phyloP scores from a whole-genome alignment of 2,329 filamentous ascomycete species.

The Remersonia thermophila region DNA sequence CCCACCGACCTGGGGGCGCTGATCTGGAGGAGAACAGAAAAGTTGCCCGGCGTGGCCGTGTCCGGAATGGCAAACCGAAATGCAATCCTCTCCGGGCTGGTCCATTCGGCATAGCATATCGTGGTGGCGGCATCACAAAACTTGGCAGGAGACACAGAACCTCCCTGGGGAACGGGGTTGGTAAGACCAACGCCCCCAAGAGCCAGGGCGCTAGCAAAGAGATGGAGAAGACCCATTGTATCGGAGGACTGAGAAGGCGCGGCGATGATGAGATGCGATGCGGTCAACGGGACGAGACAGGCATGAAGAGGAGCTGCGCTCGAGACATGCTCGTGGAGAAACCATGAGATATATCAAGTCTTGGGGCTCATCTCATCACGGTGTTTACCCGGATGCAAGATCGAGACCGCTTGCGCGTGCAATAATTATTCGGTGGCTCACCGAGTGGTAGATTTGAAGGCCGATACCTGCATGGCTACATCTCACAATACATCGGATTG shows the following conservation, averaged over 20 bases:
- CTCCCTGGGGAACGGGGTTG: conserved; percentile 12
- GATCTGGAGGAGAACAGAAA: conserved; percentile 27
- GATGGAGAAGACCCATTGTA: conserved; percentile 17
- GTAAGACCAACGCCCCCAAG: conserved; percentile 9
- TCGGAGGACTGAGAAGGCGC: neutral
- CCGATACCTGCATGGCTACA: too few relatives aligned
- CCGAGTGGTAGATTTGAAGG: too few relatives aligned
- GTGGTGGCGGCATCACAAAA: conserved; percentile 19
- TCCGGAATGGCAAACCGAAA: conserved; percentile 22
- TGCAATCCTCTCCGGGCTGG: conserved; percentile 16
- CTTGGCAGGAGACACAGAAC: conserved; percentile 13
- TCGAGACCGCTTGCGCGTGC: too few relatives aligned
- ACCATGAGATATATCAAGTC: too few relatives aligned
- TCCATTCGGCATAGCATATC: conserved; percentile 22
- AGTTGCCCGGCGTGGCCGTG: conserved; percentile 21
- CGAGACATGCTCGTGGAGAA: too few relatives aligned
- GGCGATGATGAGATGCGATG: neutral
- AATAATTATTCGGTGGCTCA: too few relatives aligned
- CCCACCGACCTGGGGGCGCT: conserved; percentile 27
- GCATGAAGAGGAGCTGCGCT: too few relatives aligned
- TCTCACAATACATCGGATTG: too few relatives aligned
- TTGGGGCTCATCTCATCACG: too few relatives aligned
- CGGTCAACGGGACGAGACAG: too few relatives aligned
- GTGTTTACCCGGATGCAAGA: too few relatives aligned
- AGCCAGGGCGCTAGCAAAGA: conserved; percentile 12